Evolutionary conservation across 805 yeast genomes (phyloP).

Genomic region (Hanseniaspora osmophila): DNA sequence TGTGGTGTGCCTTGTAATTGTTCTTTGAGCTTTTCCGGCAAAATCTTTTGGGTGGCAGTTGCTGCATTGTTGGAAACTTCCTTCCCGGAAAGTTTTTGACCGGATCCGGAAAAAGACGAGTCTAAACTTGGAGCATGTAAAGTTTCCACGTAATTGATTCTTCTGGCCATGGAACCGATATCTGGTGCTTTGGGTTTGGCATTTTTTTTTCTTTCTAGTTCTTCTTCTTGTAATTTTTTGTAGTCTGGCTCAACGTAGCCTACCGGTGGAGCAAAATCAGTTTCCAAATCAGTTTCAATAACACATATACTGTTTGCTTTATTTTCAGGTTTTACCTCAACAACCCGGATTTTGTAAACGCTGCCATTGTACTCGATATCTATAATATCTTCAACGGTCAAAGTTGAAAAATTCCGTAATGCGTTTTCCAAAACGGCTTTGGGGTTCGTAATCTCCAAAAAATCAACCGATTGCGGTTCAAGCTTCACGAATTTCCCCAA

Average conservation of each 20-base stretch:
- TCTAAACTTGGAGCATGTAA: conserved; percentile 25
- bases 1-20: conserved; percentile 53
- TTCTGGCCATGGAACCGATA: conserved; percentile 63
- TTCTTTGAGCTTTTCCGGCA: conserved; percentile 27
- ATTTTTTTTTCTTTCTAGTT: conserved; percentile 19
- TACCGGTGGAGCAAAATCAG: conserved; percentile 97
- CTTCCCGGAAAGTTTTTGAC: conserved; percentile 60
- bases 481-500: conserved; percentile 80
- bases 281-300: conserved; percentile 89
- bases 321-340: conserved; percentile 75
- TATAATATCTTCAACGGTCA: conserved; percentile 72
- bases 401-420: conserved; percentile 74
- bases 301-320: conserved; percentile 66
- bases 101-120: conserved; percentile 40
- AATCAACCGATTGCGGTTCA: conserved; percentile 90
- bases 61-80: conserved; percentile 15
- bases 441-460: conserved; percentile 86
- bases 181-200: conserved; percentile 24
- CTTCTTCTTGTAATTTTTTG: conserved; percentile 19
- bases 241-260: conserved; percentile 92
- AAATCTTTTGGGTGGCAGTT: conserved; percentile 3
- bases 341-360: conserved; percentile 62
- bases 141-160: conserved; percentile 9
- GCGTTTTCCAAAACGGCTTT: conserved; percentile 93
- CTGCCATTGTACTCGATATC: conserved; percentile 75